Evolutionary conservation across 768 basidiomycete species (phyloP).

Genomic region (Omphalotus guepiniiformis): DNA sequence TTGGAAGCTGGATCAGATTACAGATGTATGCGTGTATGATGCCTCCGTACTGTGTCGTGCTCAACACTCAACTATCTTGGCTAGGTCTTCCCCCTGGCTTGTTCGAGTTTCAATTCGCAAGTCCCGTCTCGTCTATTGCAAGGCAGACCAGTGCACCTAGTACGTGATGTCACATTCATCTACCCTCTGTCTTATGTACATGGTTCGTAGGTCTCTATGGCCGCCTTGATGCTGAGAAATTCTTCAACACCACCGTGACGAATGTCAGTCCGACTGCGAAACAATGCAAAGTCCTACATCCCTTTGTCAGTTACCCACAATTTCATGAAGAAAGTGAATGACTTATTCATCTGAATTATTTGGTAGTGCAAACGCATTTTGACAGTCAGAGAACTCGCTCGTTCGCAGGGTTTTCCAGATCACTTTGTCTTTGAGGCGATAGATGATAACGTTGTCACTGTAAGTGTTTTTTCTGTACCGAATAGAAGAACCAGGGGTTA

Average conservation of each 20-base stretch:
- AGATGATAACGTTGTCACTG: conserved; percentile 53
- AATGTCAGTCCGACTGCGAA: conserved; percentile 79
- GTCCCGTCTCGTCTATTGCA: conserved; percentile 57
- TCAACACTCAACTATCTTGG: conserved; percentile 1
- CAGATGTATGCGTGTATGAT: conserved; percentile 36
- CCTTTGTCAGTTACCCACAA: conserved; percentile 41
- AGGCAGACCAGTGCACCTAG: conserved; percentile 48
- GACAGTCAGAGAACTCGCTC: conserved; percentile 71
- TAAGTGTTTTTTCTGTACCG: conserved; percentile 27
- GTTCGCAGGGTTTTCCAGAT: conserved; percentile 83
- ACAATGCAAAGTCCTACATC: conserved; percentile 66
- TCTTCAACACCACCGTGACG: conserved; percentile 73
- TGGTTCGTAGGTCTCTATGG: conserved; percentile 41
- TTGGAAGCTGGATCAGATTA: conserved; percentile 59
- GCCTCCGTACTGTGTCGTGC: not conserved
- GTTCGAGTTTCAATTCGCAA: conserved; percentile 57
- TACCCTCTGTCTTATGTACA: no score
- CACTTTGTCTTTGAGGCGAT: conserved; percentile 57
- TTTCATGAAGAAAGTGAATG: not conserved
- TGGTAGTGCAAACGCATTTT: conserved; percentile 66
- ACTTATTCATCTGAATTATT: not conserved
- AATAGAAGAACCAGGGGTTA: not conserved
- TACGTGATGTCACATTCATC: conserved; percentile 26
- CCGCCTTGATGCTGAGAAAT: conserved; percentile 48
- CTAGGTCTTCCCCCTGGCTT: conserved; percentile 41